Evolutionary conservation across 805 yeast genomes (phyloP).

Genomic region (Starmerella floricola): DNA sequence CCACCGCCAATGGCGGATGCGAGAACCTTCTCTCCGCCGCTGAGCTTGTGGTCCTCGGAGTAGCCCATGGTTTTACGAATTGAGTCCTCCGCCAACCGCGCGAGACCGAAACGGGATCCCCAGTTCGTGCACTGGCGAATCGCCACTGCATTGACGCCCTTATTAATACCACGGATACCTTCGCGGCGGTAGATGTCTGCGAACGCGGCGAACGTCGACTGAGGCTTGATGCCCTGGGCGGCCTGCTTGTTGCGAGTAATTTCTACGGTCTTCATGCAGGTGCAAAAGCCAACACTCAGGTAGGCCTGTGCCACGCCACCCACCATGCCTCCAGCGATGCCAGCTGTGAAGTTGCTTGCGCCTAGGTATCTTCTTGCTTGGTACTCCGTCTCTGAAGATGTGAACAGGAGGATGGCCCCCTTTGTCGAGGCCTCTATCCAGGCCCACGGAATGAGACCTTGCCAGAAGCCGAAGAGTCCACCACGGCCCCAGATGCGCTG

Average conservation of each 20-base stretch:
- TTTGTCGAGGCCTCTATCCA: slow-evolving; percentile 99
- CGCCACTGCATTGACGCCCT: slow-evolving; percentile 98
- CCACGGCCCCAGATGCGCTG: slow-evolving; percentile 84
- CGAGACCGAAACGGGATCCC: slow-evolving; percentile 94
- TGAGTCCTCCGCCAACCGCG: slow-evolving; percentile 79
- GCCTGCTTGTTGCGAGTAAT: slow-evolving; percentile 81
- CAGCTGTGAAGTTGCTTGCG: slow-evolving; percentile 56
- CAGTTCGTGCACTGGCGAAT: slow-evolving; percentile 97
- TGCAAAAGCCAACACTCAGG: slow-evolving; percentile 91
- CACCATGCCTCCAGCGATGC: slow-evolving; percentile 88
- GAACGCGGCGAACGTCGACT: slow-evolving; percentile 75
- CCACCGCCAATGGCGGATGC: slow-evolving; percentile 95
- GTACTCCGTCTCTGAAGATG: slow-evolving; percentile 85
- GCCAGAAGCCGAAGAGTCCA: slow-evolving; percentile 84
- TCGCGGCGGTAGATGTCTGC: slow-evolving; percentile 70
- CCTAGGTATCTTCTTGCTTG: slow-evolving; percentile 48
- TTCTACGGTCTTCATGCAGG: slow-evolving; percentile 98
- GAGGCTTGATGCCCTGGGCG: slow-evolving; percentile 52
- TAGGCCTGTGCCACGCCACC: slow-evolving; percentile 98
- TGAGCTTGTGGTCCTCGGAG: slow-evolving; percentile 44
- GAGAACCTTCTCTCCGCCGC: slow-evolving; percentile 66
- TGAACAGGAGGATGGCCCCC: slow-evolving; percentile 90
- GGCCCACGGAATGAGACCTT: slow-evolving; percentile 98
- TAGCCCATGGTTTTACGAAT: slow-evolving; percentile 50
- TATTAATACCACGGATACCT: slow-evolving; percentile 89